Percentiles rank a stretch among this genome's conserved stretches.
phyloP scores from a whole-genome alignment of 2,329 filamentous ascomycete species.

The Penicillium polonicum region DNA sequence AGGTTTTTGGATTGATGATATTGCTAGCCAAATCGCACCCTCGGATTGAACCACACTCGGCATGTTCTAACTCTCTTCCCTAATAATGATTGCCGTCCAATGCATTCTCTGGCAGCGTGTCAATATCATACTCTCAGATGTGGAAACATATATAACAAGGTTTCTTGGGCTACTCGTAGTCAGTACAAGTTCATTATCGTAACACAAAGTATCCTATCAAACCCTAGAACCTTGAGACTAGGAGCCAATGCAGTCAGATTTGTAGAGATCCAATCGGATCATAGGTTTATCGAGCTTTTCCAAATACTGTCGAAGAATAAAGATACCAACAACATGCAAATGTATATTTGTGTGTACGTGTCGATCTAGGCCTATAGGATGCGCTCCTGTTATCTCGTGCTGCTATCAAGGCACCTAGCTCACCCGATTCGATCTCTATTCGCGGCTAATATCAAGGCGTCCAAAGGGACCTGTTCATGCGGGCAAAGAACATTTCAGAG shows the following conservation, averaged over 20 bases:
- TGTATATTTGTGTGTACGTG: slow-evolving; percentile 15
- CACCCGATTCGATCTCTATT: background rate
- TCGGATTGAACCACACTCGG: background rate
- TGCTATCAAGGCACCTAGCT: background rate
- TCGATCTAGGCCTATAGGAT: slow-evolving; percentile 20
- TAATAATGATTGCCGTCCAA: too few species aligned
- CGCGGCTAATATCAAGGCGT: background rate
- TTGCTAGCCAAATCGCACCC: background rate
- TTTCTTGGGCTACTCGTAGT: background rate
- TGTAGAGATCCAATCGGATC: background rate
- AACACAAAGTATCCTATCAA: too few species aligned
- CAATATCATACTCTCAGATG: background rate
- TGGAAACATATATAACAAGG: background rate
- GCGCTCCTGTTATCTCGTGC: slow-evolving; percentile 6
- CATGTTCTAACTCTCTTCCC: too few species aligned
- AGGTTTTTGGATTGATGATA: too few species aligned
- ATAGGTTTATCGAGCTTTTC: background rate
- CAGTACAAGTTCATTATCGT: background rate
- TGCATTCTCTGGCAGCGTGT: background rate
- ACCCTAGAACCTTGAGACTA: background rate
- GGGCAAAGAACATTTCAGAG: background rate
- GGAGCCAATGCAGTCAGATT: background rate
- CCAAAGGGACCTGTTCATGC: slow-evolving; percentile 1
- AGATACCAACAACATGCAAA: slow-evolving; percentile 21
- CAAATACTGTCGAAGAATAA: background rate